A percentile compares a stretch with the other conserved stretches of the same genome.
phyloP scores from a whole-genome alignment of 2,329 filamentous ascomycete species.

The Penicillium sp. region DNA sequence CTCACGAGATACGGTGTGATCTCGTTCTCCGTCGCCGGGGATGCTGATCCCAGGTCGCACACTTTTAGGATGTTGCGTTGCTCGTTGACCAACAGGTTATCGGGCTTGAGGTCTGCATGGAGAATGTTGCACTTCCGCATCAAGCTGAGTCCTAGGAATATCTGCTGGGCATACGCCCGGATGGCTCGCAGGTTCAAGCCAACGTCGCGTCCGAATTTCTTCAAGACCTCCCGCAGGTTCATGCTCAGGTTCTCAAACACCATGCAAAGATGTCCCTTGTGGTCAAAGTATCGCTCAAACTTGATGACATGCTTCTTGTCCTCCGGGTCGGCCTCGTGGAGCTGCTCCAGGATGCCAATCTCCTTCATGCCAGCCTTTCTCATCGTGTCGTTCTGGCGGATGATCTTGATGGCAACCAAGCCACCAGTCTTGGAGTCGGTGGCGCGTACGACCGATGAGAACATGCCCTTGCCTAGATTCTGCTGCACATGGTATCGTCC shows the following conservation, averaged over 20 bases:
- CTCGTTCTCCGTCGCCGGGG: constrained; percentile 80
- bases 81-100: constrained; percentile 91
- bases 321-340: constrained; percentile 75
- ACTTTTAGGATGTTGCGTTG: constrained; percentile 78
- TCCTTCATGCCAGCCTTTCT: constrained; percentile 85
- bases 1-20: constrained; percentile 92
- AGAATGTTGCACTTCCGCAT: constrained; percentile 87
- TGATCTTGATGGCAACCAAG: constrained; percentile 92
- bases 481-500: constrained; percentile 82
- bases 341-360: constrained; percentile 80
- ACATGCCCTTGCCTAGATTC: constrained; percentile 85
- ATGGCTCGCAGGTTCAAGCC: constrained; percentile 85
- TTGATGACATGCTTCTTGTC: constrained; percentile 86
- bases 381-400: constrained; percentile 91
- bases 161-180: constrained; percentile 82
- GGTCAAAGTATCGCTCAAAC: constrained; percentile 78
- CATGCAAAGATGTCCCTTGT: constrained; percentile 91
- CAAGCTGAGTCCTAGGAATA: constrained; percentile 78
- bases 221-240: constrained; percentile 86
- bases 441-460: constrained; percentile 88
- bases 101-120: constrained; percentile 92
- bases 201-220: constrained; percentile 89
- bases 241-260: constrained; percentile 89
- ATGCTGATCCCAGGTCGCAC: constrained; percentile 89
- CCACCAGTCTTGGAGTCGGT: constrained; percentile 64